Conservation (phyloP, 2,329 filamentous ascomycete genomes). For the Pestalotiopsis sp. region DNA sequence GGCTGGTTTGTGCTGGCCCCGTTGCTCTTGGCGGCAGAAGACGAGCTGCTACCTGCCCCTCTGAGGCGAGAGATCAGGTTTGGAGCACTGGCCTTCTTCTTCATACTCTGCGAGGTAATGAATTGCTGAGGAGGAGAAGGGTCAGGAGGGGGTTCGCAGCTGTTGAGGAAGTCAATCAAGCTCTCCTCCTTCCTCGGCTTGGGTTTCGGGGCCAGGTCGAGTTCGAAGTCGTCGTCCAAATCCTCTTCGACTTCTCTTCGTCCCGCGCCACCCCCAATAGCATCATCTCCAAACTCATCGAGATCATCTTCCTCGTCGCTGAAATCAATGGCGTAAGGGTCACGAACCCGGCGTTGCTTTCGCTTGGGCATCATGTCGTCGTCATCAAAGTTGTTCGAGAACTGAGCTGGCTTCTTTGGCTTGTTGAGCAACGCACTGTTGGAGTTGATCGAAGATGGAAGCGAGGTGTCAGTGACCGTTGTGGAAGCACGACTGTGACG, state of each 20-base stretch:
- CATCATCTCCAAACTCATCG: constrained; percentile 34
- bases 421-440: constrained; percentile 68
- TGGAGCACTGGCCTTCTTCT: constrained; percentile 67
- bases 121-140: constrained; percentile 40
- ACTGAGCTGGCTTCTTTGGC: constrained; percentile 39
- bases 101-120: constrained; percentile 37
- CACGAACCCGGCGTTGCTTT: constrained; percentile 77
- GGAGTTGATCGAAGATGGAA: constrained; percentile 72
- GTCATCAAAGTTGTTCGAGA: constrained; percentile 47
- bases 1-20: constrained; percentile 20
- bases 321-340: constrained; percentile 91
- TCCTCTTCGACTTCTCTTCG: neutral
- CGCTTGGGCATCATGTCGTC: constrained; percentile 66
- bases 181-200: constrained; percentile 63
- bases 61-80: constrained; percentile 65
- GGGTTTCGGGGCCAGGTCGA: constrained; percentile 48
- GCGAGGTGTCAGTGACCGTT: constrained; percentile 60
- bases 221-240: constrained; percentile 49
- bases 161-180: constrained; percentile 74
- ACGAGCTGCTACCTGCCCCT: constrained; percentile 28
- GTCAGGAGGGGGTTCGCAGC: constrained; percentile 66
- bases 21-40: constrained; percentile 18
- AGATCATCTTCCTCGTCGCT: constrained; percentile 71
- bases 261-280: neutral
- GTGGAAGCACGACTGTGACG: constrained; percentile 61